Evolutionary conservation across 2,329 filamentous ascomycete genomes (phyloP).

Genomic region (Pyricularia pennisetigena): DNA sequence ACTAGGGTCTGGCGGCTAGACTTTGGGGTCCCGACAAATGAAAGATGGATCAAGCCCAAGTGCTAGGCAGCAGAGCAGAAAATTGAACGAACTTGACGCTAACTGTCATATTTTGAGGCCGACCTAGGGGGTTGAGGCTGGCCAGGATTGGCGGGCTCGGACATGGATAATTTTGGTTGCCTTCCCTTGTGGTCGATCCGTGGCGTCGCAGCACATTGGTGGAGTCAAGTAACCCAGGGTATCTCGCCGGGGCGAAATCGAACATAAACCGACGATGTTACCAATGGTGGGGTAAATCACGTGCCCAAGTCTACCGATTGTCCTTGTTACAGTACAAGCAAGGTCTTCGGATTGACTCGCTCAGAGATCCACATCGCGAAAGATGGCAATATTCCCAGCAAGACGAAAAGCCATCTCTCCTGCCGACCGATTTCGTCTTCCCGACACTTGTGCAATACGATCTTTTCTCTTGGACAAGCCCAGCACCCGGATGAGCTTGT

Average conservation of each 20-base stretch:
- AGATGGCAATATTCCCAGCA: neutral
- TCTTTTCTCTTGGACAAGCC: neutral
- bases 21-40: neutral
- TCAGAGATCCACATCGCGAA: neutral
- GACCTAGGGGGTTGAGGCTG: neutral
- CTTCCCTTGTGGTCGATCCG: neutral
- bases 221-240: too few species aligned
- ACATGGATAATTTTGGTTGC: neutral
- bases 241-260: too few species aligned
- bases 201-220: neutral
- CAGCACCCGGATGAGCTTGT: neutral
- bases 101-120: neutral
- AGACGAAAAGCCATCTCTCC: neutral
- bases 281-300: neutral
- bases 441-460: too few species aligned
- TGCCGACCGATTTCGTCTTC: neutral
- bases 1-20: neutral
- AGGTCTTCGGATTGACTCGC: neutral
- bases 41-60: neutral
- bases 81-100: neutral
- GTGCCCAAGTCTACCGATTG: too few species aligned
- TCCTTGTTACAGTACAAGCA: neutral
- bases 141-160: neutral
- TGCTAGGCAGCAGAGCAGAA: neutral
- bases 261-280: too few species aligned